phyloP scores from a whole-genome alignment of 2,329 filamentous ascomycete species.

The Gnomoniopsis sp. region DNA sequence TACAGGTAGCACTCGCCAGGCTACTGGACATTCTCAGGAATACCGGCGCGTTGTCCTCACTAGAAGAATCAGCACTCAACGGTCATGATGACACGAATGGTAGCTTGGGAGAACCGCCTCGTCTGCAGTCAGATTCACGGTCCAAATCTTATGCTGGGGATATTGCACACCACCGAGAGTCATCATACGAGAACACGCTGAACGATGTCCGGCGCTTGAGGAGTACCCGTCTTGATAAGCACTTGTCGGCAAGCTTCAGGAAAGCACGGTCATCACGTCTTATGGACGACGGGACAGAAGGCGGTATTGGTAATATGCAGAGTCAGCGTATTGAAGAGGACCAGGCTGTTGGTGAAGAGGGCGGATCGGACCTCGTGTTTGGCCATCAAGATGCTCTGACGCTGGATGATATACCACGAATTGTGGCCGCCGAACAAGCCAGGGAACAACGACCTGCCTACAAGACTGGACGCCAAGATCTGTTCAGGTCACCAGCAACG shows the following conservation, averaged over 20 bases:
- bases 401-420: constrained; percentile 91
- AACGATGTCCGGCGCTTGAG: constrained; percentile 90
- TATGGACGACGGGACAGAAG: constrained; percentile 75
- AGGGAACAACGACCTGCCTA: constrained; percentile 77
- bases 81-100: constrained; percentile 67
- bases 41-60: constrained; percentile 75
- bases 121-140: constrained; percentile 62
- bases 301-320: constrained; percentile 50
- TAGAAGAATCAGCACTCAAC: constrained; percentile 67
- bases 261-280: constrained; percentile 88
- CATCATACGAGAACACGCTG: constrained; percentile 90
- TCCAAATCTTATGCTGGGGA: constrained; percentile 72
- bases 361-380: constrained; percentile 77
- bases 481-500: constrained; percentile 52
- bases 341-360: constrained; percentile 64
- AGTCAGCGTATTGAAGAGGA: constrained; percentile 78
- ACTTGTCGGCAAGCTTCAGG: constrained; percentile 87
- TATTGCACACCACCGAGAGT: constrained; percentile 61
- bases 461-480: constrained; percentile 68
- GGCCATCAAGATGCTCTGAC: constrained; percentile 89
- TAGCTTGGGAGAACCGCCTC: constrained; percentile 46
- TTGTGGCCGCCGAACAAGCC: constrained; percentile 92
- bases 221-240: constrained; percentile 91
- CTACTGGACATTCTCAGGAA: constrained; percentile 82
- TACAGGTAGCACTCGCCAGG: constrained; percentile 86